phyloP scores from a whole-genome alignment of 495 filamentous ascomycete species.

The Penicillium goetzii region DNA sequence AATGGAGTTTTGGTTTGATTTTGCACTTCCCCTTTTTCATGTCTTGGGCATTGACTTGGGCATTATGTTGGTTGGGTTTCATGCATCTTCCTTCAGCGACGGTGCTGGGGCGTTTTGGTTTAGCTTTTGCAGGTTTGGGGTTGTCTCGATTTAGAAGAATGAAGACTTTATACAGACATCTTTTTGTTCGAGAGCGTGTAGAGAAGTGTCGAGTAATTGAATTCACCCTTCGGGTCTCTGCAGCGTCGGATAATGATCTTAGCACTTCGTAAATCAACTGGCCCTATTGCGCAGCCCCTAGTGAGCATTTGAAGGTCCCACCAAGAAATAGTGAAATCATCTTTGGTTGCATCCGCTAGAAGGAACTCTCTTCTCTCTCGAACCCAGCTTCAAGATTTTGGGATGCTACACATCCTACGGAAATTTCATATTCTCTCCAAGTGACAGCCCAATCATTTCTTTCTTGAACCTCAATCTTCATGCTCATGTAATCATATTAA shows the following conservation, averaged over 20 bases:
- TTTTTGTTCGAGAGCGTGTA: background rate
- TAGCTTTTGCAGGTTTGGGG: background rate
- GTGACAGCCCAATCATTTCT: background rate
- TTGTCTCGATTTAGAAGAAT: background rate
- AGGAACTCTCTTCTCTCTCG: background rate
- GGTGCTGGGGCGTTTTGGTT: constrained; percentile 43
- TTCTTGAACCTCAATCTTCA: background rate
- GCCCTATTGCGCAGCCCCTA: background rate
- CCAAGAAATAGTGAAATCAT: too few species aligned
- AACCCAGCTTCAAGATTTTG: too few species aligned
- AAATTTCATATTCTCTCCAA: background rate
- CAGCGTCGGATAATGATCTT: background rate
- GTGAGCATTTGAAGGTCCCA: too few species aligned
- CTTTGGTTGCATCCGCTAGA: too few species aligned
- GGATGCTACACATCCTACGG: background rate
- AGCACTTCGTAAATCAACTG: background rate
- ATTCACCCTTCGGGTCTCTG: background rate
- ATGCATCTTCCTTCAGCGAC: constrained; percentile 43
- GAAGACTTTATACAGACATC: background rate
- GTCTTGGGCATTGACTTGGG: constrained; percentile 24
- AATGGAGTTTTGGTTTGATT: constrained; percentile 47
- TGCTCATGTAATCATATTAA: background rate
- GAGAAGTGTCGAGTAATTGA: background rate
- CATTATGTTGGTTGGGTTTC: constrained; percentile 24
- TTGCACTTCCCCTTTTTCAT: constrained; percentile 22